A percentile compares a stretch with the other conserved stretches of the same genome.
Evolutionary conservation across 1,284 basidiomycete genomes (phyloP).

Genomic region (Mycena citricolor): DNA sequence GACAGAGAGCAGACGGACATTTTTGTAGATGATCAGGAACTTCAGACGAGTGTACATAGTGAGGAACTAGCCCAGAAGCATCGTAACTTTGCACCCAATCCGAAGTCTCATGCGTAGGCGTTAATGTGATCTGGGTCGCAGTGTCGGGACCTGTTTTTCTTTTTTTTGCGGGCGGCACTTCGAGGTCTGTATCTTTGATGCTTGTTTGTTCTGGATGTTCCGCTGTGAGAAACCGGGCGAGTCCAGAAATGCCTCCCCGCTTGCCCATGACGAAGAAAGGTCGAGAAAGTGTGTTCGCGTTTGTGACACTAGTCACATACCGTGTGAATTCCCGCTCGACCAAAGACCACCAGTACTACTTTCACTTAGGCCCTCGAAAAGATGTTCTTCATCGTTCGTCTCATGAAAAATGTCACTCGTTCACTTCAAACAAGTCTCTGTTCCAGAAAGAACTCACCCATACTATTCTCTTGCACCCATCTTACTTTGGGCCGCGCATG

Average conservation of each 20-base stretch:
- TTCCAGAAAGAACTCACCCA: conserved; percentile 90
- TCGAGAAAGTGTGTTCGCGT: no score
- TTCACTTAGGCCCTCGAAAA: conserved; percentile 21
- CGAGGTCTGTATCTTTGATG: conserved; percentile 3
- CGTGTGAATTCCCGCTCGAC: no score
- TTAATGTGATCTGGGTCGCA: background rate
- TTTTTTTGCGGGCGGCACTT: conserved; percentile 14
- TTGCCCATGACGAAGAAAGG: conserved; percentile 14
- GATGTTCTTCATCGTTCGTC: conserved; percentile 81
- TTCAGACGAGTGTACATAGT: conserved; percentile 60
- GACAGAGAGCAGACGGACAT: conserved; percentile 59
- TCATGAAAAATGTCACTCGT: conserved; percentile 10
- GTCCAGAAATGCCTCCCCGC: conserved; percentile 12
- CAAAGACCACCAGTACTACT: background rate
- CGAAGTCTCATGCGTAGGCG: conserved; percentile 2
- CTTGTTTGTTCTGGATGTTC: no score
- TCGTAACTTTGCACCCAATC: conserved; percentile 52
- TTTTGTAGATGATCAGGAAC: conserved; percentile 79
- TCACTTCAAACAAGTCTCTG: conserved; percentile 11
- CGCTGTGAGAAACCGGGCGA: conserved; percentile 17
- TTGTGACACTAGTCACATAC: no score
- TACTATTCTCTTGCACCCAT: conserved; percentile 94
- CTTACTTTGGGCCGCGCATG: conserved; percentile 97
- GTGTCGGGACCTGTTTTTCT: conserved; percentile 12
- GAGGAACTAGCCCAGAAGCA: conserved; percentile 68